Evolutionary conservation across 495 filamentous ascomycete genomes (phyloP).

Genomic region (Mycothermus thermophilus): DNA sequence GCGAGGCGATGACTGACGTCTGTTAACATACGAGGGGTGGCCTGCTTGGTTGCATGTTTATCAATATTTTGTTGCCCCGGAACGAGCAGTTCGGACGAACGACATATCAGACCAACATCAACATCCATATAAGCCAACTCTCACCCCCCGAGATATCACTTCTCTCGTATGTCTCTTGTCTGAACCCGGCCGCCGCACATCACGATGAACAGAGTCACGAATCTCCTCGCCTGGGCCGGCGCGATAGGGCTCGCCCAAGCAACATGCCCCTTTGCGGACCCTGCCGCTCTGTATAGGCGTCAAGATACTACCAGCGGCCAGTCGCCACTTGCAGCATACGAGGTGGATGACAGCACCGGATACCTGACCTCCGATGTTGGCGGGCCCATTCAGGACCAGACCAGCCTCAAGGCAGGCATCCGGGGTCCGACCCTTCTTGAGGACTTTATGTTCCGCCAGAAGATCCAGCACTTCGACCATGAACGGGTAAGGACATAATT

Average conservation of each 20-base stretch:
- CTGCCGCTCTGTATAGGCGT: slow-evolving; percentile 14
- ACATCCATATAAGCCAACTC: no score
- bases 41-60: no score
- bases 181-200: no score
- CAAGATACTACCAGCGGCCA: slow-evolving; percentile 1
- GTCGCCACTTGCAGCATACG: slow-evolving; percentile 10
- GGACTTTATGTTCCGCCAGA: slow-evolving; percentile 72
- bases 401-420: slow-evolving; percentile 56
- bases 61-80: no score
- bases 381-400: slow-evolving; percentile 57
- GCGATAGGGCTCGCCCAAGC: slow-evolving; percentile 14
- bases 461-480: slow-evolving; percentile 73
- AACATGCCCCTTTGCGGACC: slow-evolving; percentile 29
- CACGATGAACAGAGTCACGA: slow-evolving; percentile 5
- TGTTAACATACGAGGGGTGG: no score
- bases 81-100: no score
- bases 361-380: slow-evolving; percentile 61
- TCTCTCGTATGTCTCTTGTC: no score
- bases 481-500: slow-evolving; percentile 42
- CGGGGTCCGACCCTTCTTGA: slow-evolving; percentile 63
- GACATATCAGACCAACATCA: no score
- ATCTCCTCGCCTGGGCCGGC: slow-evolving; percentile 13
- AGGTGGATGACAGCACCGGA: slow-evolving; percentile 46
- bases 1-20: no score
- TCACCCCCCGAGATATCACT: no score